Evolutionary conservation across 805 yeast species (phyloP), one percentile per base, ranked within the genome.

Genomic region (Saccharomyces jurei): DNA sequence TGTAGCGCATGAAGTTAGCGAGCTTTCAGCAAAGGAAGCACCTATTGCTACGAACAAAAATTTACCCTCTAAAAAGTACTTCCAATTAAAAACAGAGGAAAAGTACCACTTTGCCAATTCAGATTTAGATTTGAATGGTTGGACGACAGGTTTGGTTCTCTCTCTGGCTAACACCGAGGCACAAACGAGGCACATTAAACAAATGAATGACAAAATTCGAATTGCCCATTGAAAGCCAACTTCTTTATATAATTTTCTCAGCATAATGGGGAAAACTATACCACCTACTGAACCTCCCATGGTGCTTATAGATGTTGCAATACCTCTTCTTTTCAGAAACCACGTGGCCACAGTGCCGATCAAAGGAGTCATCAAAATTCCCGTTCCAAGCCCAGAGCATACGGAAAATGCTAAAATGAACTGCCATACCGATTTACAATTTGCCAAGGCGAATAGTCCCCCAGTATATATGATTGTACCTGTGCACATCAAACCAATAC

Each of bases 341-440:
- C 87, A 86, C 56, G 86, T 88, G 27, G 83, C 80, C 0, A 84
- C 75, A 17, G 81, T 81, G 6, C 87, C 79, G 2, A 85, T 74
- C 41, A 82, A 65, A 0, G 89, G 89, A 6, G 83, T 77, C 70
- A 82, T 77, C 32, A 84, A 73, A 32, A 83, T 69, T 1, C 86
- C 86, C 41, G 80, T 75, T 0, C 87, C 89, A 4, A 78, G 56
- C 3, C 89, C 90, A 46, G 77, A 70, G 25, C 78, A 71, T 1
- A 84, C 58, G 2, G 83, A 81, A 62, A 84, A 81, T 30, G 84
- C 74, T 26, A 85, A 64, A 17, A 86, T 75, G 60, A 85, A 86
- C 54, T 85, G 87, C 71, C 79, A 83, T 8, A 81, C 74, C 3
- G 74, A 61, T 1, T 70, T 71, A 63, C 85, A 77, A 54, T 72